Evolutionary conservation across 2,329 filamentous ascomycete species (phyloP).

Genomic region (Zymoseptoria passerinii): DNA sequence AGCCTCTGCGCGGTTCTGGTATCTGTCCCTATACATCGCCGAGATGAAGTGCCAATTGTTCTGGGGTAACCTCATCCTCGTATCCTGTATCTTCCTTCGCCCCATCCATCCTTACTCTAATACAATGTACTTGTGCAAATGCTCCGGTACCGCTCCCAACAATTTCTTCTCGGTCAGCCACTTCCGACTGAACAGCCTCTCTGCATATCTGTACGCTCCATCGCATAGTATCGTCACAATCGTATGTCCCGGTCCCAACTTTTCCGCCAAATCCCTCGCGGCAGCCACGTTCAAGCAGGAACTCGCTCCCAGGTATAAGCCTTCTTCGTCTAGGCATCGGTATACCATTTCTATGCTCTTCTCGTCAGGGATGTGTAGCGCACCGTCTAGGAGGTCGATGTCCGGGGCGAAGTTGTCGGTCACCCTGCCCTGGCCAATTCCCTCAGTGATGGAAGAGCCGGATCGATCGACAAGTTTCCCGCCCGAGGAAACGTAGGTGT

Average conservation of each 20-base stretch:
- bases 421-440: constrained; percentile 90
- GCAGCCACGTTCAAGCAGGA: constrained; percentile 92
- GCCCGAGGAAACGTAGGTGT: constrained; percentile 81
- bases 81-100: too few relatives aligned
- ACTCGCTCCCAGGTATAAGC: constrained; percentile 88
- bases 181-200: constrained; percentile 81
- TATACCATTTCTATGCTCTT: constrained; percentile 98
- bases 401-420: constrained; percentile 92
- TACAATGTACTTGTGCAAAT: constrained; percentile 89
- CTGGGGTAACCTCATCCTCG: too few relatives aligned
- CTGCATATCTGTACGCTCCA: constrained; percentile 94
- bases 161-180: constrained; percentile 87
- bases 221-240: constrained; percentile 93
- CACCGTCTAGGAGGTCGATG: constrained; percentile 74
- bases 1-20: too few relatives aligned
- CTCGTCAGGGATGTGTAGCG: constrained; percentile 77
- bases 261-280: constrained; percentile 86
- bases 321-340: constrained; percentile 89
- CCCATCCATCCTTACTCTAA: constrained; percentile 49
- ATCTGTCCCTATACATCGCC: too few relatives aligned
- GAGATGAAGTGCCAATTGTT: too few relatives aligned
- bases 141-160: constrained; percentile 69
- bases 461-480: constrained; percentile 73
- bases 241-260: constrained; percentile 77
- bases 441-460: constrained; percentile 90